Evolutionary conservation across 129 eudicot genomes (phyloP).

Genomic region (Saposhnikovia divaricata): DNA sequence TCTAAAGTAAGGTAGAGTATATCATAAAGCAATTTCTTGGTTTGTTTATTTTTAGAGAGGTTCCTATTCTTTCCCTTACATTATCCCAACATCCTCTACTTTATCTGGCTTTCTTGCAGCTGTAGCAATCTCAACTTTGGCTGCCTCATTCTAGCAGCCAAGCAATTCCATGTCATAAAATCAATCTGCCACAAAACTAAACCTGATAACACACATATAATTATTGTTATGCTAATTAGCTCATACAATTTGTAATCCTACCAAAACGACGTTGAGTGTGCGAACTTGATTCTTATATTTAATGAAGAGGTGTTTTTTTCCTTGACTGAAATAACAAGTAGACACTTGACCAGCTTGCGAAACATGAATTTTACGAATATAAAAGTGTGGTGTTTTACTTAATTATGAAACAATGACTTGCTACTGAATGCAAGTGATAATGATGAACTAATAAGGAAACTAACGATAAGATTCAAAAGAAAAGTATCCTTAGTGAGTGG

Average conservation of each 20-base stretch:
- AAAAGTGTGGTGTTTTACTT: not conserved
- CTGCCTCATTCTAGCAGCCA: not conserved
- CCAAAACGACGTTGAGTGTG: not conserved
- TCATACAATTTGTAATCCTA: not conserved
- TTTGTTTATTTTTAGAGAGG: slow-evolving; percentile 6
- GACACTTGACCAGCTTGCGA: not conserved
- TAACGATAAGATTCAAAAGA: not conserved
- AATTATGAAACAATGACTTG: not conserved
- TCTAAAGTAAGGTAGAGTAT: not conserved
- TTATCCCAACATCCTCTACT: slow-evolving; percentile 18
- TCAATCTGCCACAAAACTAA: slow-evolving; percentile 50
- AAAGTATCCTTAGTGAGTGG: not conserved
- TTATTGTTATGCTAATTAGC: not conserved
- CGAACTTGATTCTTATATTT: not conserved
- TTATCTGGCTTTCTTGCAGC: slow-evolving; percentile 68
- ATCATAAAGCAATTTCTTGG: slow-evolving; percentile 7
- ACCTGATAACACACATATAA: slow-evolving; percentile 16
- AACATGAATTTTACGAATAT: not conserved
- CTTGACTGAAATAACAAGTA: not conserved
- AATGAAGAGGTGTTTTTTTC: not conserved
- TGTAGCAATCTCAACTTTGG: slow-evolving; percentile 38
- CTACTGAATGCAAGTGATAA: slow-evolving; percentile 19
- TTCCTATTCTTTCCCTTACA: slow-evolving; percentile 1
- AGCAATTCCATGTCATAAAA: slow-evolving; percentile 9
- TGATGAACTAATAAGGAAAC: not conserved